Percentiles rank a stretch among this genome's conserved stretches.
These are phyloP conservation scores for Kandelia obovata DNA, from an alignment of 345 rosid species.

Conservation along the genomic window DNA sequence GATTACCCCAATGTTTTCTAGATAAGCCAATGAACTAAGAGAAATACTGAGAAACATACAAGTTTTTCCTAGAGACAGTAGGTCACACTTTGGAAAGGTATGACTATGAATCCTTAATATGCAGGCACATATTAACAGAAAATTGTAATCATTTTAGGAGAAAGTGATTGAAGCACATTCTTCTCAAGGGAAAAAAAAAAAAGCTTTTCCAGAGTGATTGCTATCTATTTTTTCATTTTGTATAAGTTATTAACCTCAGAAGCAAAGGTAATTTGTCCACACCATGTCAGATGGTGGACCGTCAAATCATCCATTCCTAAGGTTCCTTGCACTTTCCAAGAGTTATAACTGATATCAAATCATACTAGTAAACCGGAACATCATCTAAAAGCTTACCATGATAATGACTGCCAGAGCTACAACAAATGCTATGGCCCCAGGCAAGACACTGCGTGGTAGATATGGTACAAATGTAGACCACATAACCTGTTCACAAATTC, in stretches of 20 bases:
- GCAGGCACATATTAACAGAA: neutral
- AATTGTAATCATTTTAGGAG: neutral
- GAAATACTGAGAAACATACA: neutral
- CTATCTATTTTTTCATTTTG: neutral
- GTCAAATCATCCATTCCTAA: neutral
- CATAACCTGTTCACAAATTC: constrained; percentile 52
- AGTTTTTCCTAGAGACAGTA: neutral
- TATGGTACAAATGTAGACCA: constrained; percentile 91
- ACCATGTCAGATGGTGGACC: too few species aligned
- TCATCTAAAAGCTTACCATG: constrained; percentile 52
- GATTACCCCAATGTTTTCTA: constrained; percentile 1
- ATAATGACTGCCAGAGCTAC: constrained; percentile 60
- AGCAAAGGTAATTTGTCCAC: neutral
- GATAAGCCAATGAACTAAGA: neutral
- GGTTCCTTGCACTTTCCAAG: neutral
- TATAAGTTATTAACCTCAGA: neutral
- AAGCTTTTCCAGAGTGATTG: neutral
- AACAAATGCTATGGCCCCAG: constrained; percentile 56
- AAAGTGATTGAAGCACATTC: neutral
- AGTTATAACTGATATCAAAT: neutral
- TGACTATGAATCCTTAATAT: neutral
- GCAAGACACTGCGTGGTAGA: constrained; percentile 63
- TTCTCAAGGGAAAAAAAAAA: neutral
- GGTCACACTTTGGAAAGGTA: neutral
- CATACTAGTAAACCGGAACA: neutral